phyloP scores from a whole-genome alignment of 2,329 filamentous ascomycete genomes.

The Talaromyces sp. region DNA sequence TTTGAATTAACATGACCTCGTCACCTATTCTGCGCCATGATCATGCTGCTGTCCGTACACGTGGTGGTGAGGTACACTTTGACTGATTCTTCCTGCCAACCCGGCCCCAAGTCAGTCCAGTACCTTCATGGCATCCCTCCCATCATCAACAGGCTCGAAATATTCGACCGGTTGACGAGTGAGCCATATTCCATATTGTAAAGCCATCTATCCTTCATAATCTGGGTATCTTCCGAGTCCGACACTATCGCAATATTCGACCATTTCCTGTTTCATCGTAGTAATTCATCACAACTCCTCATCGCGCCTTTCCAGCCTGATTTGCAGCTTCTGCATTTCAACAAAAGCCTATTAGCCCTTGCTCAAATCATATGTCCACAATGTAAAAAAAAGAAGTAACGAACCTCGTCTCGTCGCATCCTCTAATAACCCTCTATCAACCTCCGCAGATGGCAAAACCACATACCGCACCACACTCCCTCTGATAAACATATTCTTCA shows the following conservation, averaged over 20 bases:
- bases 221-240: neutral
- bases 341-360: neutral
- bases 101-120: neutral
- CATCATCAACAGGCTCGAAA: neutral
- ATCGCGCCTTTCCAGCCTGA: constrained; percentile 50
- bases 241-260: neutral
- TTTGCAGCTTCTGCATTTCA: constrained; percentile 46
- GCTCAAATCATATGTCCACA: neutral
- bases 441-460: constrained; percentile 74
- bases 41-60: neutral
- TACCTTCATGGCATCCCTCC: neutral
- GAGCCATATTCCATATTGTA: neutral
- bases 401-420: constrained; percentile 84
- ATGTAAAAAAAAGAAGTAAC: constrained; percentile 19
- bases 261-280: neutral
- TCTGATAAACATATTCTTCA: constrained; percentile 94
- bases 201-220: neutral
- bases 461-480: constrained; percentile 92
- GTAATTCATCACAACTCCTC: constrained; percentile 1
- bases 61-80: too few relatives aligned
- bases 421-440: constrained; percentile 82
- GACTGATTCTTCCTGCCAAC: neutral
- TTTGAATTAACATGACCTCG: neutral
- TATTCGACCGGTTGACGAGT: neutral
- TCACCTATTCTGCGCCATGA: neutral